A percentile compares a stretch with the other conserved stretches of the same genome.
phyloP scores from a whole-genome alignment of 1,284 basidiomycete genomes.

The Taiwanofungus camphoratus region DNA sequence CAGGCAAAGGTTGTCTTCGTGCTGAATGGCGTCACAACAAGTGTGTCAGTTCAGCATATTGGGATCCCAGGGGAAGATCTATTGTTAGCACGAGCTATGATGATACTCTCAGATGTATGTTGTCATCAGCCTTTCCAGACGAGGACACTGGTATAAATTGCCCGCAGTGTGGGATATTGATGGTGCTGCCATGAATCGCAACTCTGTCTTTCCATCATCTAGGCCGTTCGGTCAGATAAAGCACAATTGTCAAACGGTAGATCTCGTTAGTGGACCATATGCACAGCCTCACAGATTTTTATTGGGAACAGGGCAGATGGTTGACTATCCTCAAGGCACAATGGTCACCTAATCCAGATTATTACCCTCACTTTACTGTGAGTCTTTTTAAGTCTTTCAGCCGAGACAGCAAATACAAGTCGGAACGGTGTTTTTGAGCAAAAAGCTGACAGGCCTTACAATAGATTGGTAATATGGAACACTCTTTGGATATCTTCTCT shows the following conservation, averaged over 20 bases:
- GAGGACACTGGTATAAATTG: too few species aligned
- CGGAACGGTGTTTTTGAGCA: too few species aligned
- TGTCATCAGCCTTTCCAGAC: neutral
- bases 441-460: too few species aligned
- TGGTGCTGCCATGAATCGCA: conserved; percentile 38
- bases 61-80: conserved; percentile 70
- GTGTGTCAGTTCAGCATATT: conserved; percentile 74
- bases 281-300: neutral
- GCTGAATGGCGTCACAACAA: conserved; percentile 65
- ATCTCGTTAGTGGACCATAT: conserved; percentile 12
- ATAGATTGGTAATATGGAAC: conserved; percentile 73
- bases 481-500: conserved; percentile 66
- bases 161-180: conserved; percentile 66
- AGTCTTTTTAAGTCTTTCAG: too few species aligned
- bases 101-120: conserved; percentile 58
- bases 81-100: conserved; percentile 81
- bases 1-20: conserved; percentile 49
- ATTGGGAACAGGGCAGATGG: conserved; percentile 62
- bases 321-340: conserved; percentile 67
- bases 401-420: too few species aligned
- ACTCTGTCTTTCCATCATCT: conserved; percentile 48
- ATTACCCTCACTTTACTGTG: conserved; percentile 77
- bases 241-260: conserved; percentile 75
- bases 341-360: conserved; percentile 71
- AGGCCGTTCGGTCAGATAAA: conserved; percentile 54